Base-by-base conservation (phyloP, 495 filamentous ascomycete genomes). In the Apodospora peruviana region DNA sequence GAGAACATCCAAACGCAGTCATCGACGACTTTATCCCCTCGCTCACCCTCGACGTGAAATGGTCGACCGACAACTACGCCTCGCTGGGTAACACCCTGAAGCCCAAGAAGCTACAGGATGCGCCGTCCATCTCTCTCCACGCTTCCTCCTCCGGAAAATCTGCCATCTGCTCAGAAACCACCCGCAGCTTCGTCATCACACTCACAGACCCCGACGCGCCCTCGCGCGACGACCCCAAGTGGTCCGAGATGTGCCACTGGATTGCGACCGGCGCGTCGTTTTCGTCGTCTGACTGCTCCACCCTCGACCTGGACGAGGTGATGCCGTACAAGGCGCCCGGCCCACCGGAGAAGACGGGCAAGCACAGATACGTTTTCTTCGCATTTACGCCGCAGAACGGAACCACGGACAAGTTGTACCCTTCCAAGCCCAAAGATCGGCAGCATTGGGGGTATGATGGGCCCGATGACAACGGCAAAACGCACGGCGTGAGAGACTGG, bases 181-280 rank as follows among this genome's bases (percentile, higher is more conserved):
- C 39, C 17, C 50, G 4, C 7, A 32, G 14, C 19, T 58, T 75
- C 54, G 62, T 70, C 17, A 53, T 85, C 43, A 61, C 72, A 34
- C 62, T 88, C 1, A 85, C 84, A 2, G 84, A 88, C 57, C 84
- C 85, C 0, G 85, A 88, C 59, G 85, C 85, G 0, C 83, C 84
- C 0, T 83, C 79, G 1, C 75, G 78, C 23, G 68, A 80, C 18
- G 61, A 86, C 53, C 82, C 83, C 14, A 72, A 82, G 57, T 86
- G 78, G 78, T 74, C 73, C n/a, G 80, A 88, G 60, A 78, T 84
- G 62, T 88, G 84, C 60, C 84, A 87, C 60, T 87, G 83, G 84
- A 77, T 88, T 59, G 70, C 71, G 3, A 74, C 76, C 2, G 38
- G 22, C 23, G 38, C 25, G 21, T 18, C 46, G 38, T 17, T 36